phyloP scores from a whole-genome alignment of 83 land plant genomes.

The Diphasiastrum complanatum region DNA sequence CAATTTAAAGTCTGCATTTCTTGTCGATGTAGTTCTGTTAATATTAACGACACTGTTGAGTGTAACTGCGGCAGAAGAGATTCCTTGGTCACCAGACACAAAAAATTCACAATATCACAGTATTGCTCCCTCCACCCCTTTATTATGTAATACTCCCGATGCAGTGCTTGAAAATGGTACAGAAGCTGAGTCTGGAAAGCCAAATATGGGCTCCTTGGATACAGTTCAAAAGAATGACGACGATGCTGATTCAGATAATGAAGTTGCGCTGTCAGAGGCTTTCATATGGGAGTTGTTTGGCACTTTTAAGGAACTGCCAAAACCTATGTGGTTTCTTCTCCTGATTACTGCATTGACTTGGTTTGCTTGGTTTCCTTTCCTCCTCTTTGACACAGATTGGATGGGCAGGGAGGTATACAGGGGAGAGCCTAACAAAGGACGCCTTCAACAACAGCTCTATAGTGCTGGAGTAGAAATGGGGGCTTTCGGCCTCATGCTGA shows the following conservation, averaged over 20 bases:
- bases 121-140: too few species aligned
- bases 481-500: slow-evolving; percentile 12
- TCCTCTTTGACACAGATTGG: too few species aligned
- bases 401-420: slow-evolving; percentile 2
- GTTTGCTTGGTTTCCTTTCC: too few species aligned
- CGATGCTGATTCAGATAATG: background rate
- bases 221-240: too few species aligned
- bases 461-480: slow-evolving; percentile 7
- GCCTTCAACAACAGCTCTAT: background rate
- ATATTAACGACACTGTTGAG: slow-evolving; percentile 51
- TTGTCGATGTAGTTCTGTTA: slow-evolving; percentile 52
- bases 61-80: slow-evolving; percentile 59
- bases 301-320: slow-evolving; percentile 1
- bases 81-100: too few species aligned
- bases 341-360: slow-evolving; percentile 2
- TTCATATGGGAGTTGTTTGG: slow-evolving; percentile 8
- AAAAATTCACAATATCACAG: too few species aligned
- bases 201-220: too few species aligned
- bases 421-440: background rate
- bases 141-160: too few species aligned
- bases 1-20: slow-evolving; percentile 85
- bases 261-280: background rate
- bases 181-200: too few species aligned
- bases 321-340: slow-evolving; percentile 3
- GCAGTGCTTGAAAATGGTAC: too few species aligned